Percentiles rank a stretch among this genome's conserved stretches.
Conservation (phyloP, 345 rosid genomes). For the Excoecaria cochinchinensis region DNA sequence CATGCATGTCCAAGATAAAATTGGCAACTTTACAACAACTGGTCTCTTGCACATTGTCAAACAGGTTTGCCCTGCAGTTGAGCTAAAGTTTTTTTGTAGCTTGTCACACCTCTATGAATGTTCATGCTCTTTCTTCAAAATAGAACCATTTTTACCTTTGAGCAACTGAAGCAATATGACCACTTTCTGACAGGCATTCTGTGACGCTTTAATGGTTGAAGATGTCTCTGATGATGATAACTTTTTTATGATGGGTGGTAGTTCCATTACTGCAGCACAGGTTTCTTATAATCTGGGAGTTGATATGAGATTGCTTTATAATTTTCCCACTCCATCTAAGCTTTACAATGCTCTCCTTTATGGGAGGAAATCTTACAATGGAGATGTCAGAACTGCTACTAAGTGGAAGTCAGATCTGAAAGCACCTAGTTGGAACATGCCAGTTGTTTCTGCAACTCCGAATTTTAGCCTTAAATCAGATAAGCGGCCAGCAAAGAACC, state of each 20-base stretch:
- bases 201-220: conserved; percentile 64
- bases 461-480: conserved; percentile 25
- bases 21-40: conserved; percentile 18
- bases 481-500: conserved; percentile 22
- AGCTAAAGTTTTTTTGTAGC: not conserved
- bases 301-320: conserved; percentile 72
- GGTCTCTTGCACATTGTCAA: conserved; percentile 54
- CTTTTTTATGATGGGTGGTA: conserved; percentile 88
- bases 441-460: conserved; percentile 29
- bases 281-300: conserved; percentile 76
- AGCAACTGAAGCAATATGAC: not conserved
- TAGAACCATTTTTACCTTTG: not conserved
- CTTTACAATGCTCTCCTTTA: conserved; percentile 54
- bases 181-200: conserved; percentile 56
- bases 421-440: conserved; percentile 28
- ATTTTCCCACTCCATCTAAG: conserved; percentile 65
- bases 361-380: conserved; percentile 29
- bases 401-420: conserved; percentile 30
- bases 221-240: conserved; percentile 68
- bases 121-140: not conserved
- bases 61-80: conserved; percentile 50
- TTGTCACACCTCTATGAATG: not conserved
- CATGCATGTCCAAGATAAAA: conserved; percentile 32
- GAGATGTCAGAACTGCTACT: conserved; percentile 26
- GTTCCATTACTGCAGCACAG: conserved; percentile 86